Conservation (phyloP, 2,329 filamentous ascomycete species). For the Fusarium liriodendri region DNA sequence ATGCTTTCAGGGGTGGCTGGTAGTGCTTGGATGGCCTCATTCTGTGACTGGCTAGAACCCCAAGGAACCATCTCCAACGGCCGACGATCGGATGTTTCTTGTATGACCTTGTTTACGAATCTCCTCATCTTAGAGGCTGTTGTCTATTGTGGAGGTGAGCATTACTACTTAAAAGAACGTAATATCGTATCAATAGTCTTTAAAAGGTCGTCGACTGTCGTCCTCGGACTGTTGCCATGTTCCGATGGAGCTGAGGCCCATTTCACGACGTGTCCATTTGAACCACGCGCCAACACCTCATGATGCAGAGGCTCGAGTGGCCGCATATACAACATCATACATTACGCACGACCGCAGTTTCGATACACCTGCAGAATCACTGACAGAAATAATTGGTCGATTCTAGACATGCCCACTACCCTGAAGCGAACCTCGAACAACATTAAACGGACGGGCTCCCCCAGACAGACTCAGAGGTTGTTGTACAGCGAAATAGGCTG, state of each 20-base stretch:
- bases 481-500: too few species aligned
- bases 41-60: neutral
- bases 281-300: neutral
- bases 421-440: neutral
- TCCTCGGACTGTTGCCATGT: neutral
- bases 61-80: neutral
- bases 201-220: neutral
- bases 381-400: neutral
- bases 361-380: neutral
- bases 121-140: neutral
- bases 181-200: neutral
- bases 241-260: neutral
- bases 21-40: neutral
- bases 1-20: neutral
- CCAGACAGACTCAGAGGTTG: neutral
- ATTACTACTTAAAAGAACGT: neutral
- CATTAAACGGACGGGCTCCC: neutral
- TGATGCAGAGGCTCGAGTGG: neutral
- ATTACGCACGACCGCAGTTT: neutral
- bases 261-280: neutral
- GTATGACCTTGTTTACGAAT: neutral
- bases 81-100: neutral
- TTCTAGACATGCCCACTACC: neutral
- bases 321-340: neutral
- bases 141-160: neutral